Conservation (phyloP, 768 basidiomycete species). For the Termitomyces sp. region DNA sequence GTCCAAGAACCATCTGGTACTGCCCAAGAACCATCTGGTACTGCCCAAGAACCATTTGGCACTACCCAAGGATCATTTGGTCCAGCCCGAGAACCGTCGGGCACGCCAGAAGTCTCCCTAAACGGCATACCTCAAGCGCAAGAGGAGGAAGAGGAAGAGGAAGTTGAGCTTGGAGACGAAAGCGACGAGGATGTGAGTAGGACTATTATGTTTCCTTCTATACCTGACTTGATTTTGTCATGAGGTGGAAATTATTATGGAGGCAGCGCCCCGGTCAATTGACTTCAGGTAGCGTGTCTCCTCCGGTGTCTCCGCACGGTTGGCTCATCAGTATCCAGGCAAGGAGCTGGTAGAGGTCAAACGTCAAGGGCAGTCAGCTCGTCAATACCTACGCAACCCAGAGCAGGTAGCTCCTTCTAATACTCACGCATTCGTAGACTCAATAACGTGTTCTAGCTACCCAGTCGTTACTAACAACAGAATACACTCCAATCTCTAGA, state of each 20-base stretch:
- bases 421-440: neutral
- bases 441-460: slow-evolving; percentile 23
- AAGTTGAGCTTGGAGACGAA: slow-evolving; percentile 31
- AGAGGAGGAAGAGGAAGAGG: slow-evolving; percentile 22
- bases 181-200: slow-evolving; percentile 39
- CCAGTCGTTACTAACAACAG: slow-evolving; percentile 67
- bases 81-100: slow-evolving; percentile 15
- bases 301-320: neutral
- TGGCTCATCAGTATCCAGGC: slow-evolving; percentile 20
- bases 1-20: slow-evolving; percentile 18
- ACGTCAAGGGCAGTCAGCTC: slow-evolving; percentile 24
- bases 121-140: slow-evolving; percentile 21
- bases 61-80: no score
- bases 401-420: slow-evolving; percentile 22
- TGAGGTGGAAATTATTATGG: slow-evolving; percentile 92
- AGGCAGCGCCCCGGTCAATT: slow-evolving; percentile 63
- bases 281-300: slow-evolving; percentile 58
- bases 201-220: neutral
- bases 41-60: no score
- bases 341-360: slow-evolving; percentile 27
- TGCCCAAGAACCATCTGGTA: no score
- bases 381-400: slow-evolving; percentile 25
- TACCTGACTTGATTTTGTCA: slow-evolving; percentile 20
- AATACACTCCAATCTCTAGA: slow-evolving; percentile 73
- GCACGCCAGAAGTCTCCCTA: slow-evolving; percentile 23